phyloP scores from a whole-genome alignment of 768 basidiomycete species.

The Tulasnella sp. region DNA sequence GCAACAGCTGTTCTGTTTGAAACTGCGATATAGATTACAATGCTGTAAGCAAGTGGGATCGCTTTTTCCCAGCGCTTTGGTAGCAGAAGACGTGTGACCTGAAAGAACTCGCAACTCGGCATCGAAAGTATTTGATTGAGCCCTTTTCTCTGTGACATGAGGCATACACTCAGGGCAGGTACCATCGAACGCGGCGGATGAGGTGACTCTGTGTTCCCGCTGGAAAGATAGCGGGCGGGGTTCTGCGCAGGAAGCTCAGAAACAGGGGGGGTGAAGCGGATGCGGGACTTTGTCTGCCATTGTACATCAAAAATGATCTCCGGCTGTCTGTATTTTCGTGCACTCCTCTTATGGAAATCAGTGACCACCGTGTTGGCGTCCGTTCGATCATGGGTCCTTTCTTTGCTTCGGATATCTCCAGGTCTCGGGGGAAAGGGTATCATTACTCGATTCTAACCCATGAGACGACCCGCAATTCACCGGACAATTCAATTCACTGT shows the following conservation, averaged over 20 bases:
- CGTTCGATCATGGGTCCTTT: slow-evolving; percentile 9
- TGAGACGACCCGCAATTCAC: slow-evolving; percentile 6
- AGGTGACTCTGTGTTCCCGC: background rate
- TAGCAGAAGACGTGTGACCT: slow-evolving; percentile 3
- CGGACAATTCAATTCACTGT: slow-evolving; percentile 11
- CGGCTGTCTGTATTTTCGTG: background rate
- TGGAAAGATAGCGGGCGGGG: background rate
- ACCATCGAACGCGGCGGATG: background rate
- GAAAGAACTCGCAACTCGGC: background rate
- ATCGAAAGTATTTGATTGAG: slow-evolving; percentile 10
- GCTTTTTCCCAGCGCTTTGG: background rate
- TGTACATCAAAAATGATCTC: background rate
- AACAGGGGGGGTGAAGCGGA: background rate
- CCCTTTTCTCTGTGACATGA: slow-evolving; percentile 1
- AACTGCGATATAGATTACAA: background rate
- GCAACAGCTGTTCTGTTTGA: background rate
- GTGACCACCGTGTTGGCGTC: background rate
- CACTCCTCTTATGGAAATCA: background rate
- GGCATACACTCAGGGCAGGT: background rate
- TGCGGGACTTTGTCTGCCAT: slow-evolving; percentile 3
- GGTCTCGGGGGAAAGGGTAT: slow-evolving; percentile 13
- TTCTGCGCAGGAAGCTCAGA: slow-evolving; percentile 14
- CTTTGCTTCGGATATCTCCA: slow-evolving; percentile 11
- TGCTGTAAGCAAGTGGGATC: background rate
- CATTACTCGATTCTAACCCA: slow-evolving; percentile 5